Evolutionary conservation across 352 stramenopile species (phyloP), one percentile per base, ranked within the genome.

Genomic region (Globisporangium orthogonon): DNA sequence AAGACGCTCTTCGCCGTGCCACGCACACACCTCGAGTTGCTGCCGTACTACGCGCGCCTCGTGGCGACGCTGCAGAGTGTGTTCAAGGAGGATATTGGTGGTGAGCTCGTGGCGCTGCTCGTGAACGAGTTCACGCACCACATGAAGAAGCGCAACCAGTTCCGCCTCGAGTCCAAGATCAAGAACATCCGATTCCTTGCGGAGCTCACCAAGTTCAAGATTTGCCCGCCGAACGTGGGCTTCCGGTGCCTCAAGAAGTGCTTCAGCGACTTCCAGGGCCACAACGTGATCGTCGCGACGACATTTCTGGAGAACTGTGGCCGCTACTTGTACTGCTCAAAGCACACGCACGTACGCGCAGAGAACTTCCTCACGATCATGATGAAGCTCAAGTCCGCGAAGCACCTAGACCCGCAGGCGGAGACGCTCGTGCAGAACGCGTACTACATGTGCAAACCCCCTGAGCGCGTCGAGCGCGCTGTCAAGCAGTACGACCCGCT

Each of bases 231-330:
- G 5, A 97, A 97, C 37, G 86, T 97, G 18, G 88, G 87, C 35
- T 96, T 99, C 48, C 83, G 89, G 28, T 98, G 94, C 52, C 73
- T 98, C 10, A 90, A 96, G 62, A 81, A 88, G 48, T 99, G 96
- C 68, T 89, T 98, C 41, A 69, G 90, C 56, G 96, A 99, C 63
- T 99, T 99, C 65, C 89, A 87, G 56, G 91, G 94, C 3, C 86
- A 96, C 67, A 98, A 98, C 65, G 93, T 99, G 49, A 84, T 98
- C 69, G 83, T 98, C 14, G 89, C 94, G 3, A 98, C 95, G n/a
- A 92, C 87, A 28, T 81, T 99, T 14, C 67, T 99, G n/a, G 97
- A 99, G 72, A 95, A 87, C 56, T 98, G 94, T 61, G 97, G 97
- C 1, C 82, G 96, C 14, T 99, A 98, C 53, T 71, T 99, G 28